Conservation (phyloP, 495 filamentous ascomycete genomes). For the Neurospora sp. region DNA sequence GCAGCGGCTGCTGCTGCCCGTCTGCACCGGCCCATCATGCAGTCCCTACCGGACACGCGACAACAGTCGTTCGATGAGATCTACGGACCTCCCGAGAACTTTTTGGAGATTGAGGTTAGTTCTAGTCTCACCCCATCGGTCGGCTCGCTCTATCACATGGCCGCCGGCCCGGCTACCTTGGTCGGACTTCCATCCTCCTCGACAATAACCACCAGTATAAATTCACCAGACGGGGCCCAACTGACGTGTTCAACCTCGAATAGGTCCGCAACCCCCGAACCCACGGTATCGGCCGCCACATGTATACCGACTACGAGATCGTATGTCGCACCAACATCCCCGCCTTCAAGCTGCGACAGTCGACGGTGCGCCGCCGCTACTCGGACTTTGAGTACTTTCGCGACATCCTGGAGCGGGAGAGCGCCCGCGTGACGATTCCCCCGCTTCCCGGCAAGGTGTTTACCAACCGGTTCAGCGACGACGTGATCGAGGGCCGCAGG, state of each 20-base stretch:
- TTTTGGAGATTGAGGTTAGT: conserved; percentile 90
- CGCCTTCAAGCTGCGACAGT: conserved; percentile 83
- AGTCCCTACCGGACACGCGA: conserved; percentile 74
- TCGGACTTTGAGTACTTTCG: conserved; percentile 98
- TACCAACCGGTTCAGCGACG: conserved; percentile 95
- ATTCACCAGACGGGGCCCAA: background rate
- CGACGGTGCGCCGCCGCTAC: conserved; percentile 82
- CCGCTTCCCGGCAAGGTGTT: conserved; percentile 96
- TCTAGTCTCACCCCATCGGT: background rate
- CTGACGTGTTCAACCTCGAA: background rate
- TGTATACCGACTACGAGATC: conserved; percentile 99
- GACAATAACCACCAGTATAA: background rate
- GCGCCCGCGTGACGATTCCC: conserved; percentile 87
- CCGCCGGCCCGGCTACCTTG: background rate
- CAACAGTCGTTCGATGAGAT: conserved; percentile 97
- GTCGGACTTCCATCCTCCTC: background rate
- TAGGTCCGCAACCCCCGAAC: conserved; percentile 94
- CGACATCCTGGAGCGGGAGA: conserved; percentile 93
- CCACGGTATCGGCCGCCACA: conserved; percentile 83
- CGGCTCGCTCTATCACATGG: background rate
- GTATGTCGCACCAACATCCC: conserved; percentile 96
- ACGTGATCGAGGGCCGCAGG: conserved; percentile 92
- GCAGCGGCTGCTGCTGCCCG: conserved; percentile 29
- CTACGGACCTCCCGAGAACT: conserved; percentile 97
- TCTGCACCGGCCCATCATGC: conserved; percentile 51